Evolutionary conservation across 2,329 filamentous ascomycete genomes (phyloP), one percentile per base, ranked within the genome.

Genomic region (Monosporascus ibericus): DNA sequence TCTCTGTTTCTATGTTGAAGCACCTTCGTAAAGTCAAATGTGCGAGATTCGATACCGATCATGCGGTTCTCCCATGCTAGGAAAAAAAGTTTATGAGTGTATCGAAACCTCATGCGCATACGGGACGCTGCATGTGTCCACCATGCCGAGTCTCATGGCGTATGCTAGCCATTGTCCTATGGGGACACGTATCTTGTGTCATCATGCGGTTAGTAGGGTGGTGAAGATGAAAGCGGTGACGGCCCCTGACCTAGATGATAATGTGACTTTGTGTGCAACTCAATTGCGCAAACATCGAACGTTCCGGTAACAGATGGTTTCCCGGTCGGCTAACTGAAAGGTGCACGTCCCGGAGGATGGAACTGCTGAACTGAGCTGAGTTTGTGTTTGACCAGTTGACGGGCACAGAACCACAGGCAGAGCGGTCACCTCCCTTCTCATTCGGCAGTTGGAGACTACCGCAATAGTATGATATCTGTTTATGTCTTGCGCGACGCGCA

Each of bases 101-200:
- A 3, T 46, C 25, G 42, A 27, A 46, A 46, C 17, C 42, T 27
- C n/a, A 46, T 46, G 42, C 15, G 20, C 24, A 22, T 24, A 27
- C 42, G 42, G 42, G 11, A 25, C 22, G 20, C 42, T 46, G 42
- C 42, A 46, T 25, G 9, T 46, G 24, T 46, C 42, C 42, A 24
- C 22, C n/a, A 11, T 24, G 42, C 42, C 42, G 42, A 46, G 22
- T 46, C 42, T 17, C n/a, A 14, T 27, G 42, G 42, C 22, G 42
- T 46, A 4, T 46, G 42, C 15, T 27, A 22, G 25, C 22, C 42
- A 46, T 46, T 46, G 42, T 30, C 42, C 22, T 46, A 30, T 46
- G 42, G 42, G 22, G 42, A 46, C 42, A 46, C 42, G 42, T 46
- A 46, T 46, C 42, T 46, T n/a, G 42, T 46, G 42, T 46, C 25